Base-by-base conservation (phyloP, 495 filamentous ascomycete genomes). In the Penicillium desertorum region DNA sequence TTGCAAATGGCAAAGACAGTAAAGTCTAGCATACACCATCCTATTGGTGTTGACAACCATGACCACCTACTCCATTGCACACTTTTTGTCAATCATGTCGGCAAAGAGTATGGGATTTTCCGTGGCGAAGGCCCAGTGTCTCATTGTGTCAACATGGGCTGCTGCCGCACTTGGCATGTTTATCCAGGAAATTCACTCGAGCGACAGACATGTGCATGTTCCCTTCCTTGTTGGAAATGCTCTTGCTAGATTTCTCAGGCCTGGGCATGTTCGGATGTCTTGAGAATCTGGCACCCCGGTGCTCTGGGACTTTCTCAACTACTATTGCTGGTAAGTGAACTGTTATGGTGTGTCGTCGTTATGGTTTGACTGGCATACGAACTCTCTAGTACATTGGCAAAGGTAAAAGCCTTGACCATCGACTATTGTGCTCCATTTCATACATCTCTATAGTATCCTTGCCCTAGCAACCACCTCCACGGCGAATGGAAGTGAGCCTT, bases 61-160 rank as follows among this genome's bases (percentile, higher is more conserved):
- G 37, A 68, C 75, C 58, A 70, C 76, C 17, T 85, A 85, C 19
- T 76, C 75, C 2, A 71, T 86, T n/a, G 83, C 80, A 1, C 88
- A 85, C 62, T 85, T 85, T 29, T 67, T 87, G 0, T 84, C 86
- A 2, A 86, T 85, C 45, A 87, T 88, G 44, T 68, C 89, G 10
- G 71, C 84, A 58, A 74, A 72, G 47, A 85, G 85, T 81, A 23
- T 23, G 22, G 22, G 81, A 0, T 88, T 87, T 56, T 79, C 78
- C 60, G 65, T 80, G 14, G 80, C 66, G 6, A 65, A 67, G 37
- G 57, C 82, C 0, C 81, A 86, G 66, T 84, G 81, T 67, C 75
- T 87, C 0, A 71, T 79, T 49, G 81, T 81, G 0, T 83, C 84
- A 16, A 3, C 22, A 23, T 23, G 22, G 22, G 22, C 22, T 23